phyloP scores from a whole-genome alignment of 2,329 filamentous ascomycete genomes.

The Alternaria sp. region DNA sequence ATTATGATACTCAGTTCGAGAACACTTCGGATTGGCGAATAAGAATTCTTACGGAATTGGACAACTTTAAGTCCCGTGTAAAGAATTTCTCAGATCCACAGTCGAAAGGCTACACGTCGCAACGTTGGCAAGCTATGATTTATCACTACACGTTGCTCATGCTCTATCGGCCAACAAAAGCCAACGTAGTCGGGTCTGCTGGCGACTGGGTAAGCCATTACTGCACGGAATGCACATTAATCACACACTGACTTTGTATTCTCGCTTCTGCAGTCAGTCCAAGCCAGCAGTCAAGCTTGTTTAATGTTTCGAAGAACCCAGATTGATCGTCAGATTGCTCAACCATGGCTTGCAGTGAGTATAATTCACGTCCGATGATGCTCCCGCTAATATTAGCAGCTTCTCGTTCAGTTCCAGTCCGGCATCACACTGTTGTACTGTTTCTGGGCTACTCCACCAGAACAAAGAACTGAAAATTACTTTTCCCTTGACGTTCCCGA shows the following conservation, averaged over 20 bases:
- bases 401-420: conserved; percentile 43
- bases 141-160: conserved; percentile 30
- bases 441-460: conserved; percentile 47
- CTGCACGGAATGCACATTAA: background rate
- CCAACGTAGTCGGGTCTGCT: conserved; percentile 23
- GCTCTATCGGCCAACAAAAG: conserved; percentile 27
- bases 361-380: background rate
- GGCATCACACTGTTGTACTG: conserved; percentile 50
- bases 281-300: conserved; percentile 30
- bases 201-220: conserved; percentile 21
- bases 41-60: conserved; percentile 24
- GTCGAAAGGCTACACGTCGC: conserved; percentile 30
- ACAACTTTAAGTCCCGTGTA: conserved; percentile 25
- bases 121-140: conserved; percentile 32
- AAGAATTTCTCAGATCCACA: conserved; percentile 27
- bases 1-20: conserved; percentile 22
- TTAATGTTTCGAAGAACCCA: conserved; percentile 30
- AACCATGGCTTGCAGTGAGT: conserved; percentile 32
- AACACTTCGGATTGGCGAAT: conserved; percentile 26
- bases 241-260: background rate
- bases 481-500: conserved; percentile 40
- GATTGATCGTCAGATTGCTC: conserved; percentile 30
- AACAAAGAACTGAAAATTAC: conserved; percentile 38
- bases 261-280: conserved; percentile 13
- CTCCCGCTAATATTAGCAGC: conserved; percentile 13